Evolutionary conservation across 768 basidiomycete genomes (phyloP).

Genomic region (Tricholoma matsutake): DNA sequence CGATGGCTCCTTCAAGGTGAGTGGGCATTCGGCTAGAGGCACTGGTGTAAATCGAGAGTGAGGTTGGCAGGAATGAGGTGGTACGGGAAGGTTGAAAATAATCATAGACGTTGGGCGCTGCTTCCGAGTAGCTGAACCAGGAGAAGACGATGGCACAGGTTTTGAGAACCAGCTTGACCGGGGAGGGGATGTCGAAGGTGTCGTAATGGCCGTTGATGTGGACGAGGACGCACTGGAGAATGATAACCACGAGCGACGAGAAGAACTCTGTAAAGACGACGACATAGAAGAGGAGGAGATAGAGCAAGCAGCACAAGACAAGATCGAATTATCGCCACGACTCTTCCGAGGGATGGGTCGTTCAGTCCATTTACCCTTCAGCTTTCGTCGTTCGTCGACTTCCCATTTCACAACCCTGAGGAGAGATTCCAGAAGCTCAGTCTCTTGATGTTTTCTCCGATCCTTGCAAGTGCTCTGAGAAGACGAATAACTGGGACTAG

Average conservation of each 20-base stretch:
- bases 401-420: conserved; percentile 43
- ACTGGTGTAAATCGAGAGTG: conserved; percentile 34
- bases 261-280: conserved; percentile 22
- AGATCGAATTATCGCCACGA: conserved; percentile 7
- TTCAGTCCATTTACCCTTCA: conserved; percentile 30
- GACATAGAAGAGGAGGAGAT: conserved; percentile 23
- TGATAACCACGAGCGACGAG: conserved; percentile 23
- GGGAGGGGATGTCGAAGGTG: conserved; percentile 24
- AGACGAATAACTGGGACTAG: conserved; percentile 11
- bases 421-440: conserved; percentile 42
- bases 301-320: conserved; percentile 22
- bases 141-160: conserved; percentile 16
- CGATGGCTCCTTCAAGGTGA: conserved; percentile 9
- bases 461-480: conserved; percentile 10
- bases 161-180: conserved; percentile 25
- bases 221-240: conserved; percentile 25
- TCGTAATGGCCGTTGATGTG: conserved; percentile 33
- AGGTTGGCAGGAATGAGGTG: conserved; percentile 34
- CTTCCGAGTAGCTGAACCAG: conserved; percentile 1
- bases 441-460: conserved; percentile 15
- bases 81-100: conserved; percentile 10
- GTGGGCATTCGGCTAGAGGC: conserved; percentile 35
- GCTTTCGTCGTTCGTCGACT: conserved; percentile 32
- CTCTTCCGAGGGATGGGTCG: conserved; percentile 8
- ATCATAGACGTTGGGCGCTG: conserved; percentile 5